These are phyloP conservation scores for Cyberlindnera galapagoensis DNA, from an alignment of 805 yeast species.

Conservation along the genomic window DNA sequence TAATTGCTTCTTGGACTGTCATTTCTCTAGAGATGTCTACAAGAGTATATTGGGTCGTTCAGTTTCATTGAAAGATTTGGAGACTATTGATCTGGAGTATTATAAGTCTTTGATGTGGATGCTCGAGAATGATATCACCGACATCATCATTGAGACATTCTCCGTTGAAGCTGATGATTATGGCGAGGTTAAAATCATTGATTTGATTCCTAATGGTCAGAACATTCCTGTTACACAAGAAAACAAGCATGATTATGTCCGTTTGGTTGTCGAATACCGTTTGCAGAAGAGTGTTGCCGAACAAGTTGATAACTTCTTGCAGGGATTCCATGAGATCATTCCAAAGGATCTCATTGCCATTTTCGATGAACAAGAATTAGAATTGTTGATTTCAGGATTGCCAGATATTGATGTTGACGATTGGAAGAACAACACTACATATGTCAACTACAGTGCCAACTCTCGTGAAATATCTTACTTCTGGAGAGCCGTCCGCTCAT, in stretches of 20 bases:
- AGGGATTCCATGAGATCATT: slow-evolving; percentile 87
- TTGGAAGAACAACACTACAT: slow-evolving; percentile 83
- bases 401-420: slow-evolving; percentile 96
- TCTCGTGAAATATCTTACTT: slow-evolving; percentile 92
- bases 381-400: slow-evolving; percentile 84
- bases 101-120: slow-evolving; percentile 93
- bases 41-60: slow-evolving; percentile 74
- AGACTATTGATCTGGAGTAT: slow-evolving; percentile 85
- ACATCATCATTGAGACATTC: slow-evolving; percentile 89
- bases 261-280: slow-evolving; percentile 79
- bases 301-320: slow-evolving; percentile 78
- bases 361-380: slow-evolving; percentile 94
- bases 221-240: slow-evolving; percentile 83
- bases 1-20: slow-evolving; percentile 81
- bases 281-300: slow-evolving; percentile 76
- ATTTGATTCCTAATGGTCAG: slow-evolving; percentile 76
- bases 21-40: slow-evolving; percentile 92
- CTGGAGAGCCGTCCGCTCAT: slow-evolving; percentile 96
- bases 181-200: slow-evolving; percentile 82
- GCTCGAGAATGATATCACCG: slow-evolving; percentile 94
- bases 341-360: slow-evolving; percentile 77
- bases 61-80: slow-evolving; percentile 89
- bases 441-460: slow-evolving; percentile 74
- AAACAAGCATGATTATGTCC: slow-evolving; percentile 86
- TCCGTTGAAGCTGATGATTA: slow-evolving; percentile 90